phyloP scores from a whole-genome alignment of 805 yeast species.

The Yamadazyma sp. region DNA sequence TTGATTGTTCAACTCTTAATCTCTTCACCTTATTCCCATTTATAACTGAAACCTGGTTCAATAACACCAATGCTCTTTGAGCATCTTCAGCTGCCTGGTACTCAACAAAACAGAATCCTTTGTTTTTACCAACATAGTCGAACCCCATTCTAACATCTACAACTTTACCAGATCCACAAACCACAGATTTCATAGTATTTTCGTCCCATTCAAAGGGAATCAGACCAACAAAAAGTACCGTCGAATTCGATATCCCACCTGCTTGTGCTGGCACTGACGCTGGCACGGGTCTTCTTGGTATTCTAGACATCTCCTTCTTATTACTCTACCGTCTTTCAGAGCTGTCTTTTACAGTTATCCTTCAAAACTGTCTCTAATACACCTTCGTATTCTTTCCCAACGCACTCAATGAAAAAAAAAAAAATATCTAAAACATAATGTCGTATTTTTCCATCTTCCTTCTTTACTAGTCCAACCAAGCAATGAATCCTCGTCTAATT shows the following conservation, averaged over 20 bases:
- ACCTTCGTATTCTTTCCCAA: too few species aligned
- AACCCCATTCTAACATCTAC: conserved; percentile 63
- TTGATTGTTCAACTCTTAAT: conserved; percentile 56
- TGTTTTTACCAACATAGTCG: conserved; percentile 56
- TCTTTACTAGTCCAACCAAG: too few species aligned
- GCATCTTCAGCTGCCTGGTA: conserved; percentile 53
- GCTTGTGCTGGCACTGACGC: not conserved
- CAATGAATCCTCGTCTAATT: too few species aligned
- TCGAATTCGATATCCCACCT: conserved; percentile 26
- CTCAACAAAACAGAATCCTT: conserved; percentile 68
- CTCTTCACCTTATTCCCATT: conserved; percentile 39
- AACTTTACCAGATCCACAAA: conserved; percentile 71
- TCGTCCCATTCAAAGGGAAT: conserved; percentile 74
- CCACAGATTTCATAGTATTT: conserved; percentile 55
- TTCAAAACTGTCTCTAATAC: too few species aligned
- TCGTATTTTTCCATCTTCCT: too few species aligned
- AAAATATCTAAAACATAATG: too few species aligned
- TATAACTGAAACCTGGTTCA: conserved; percentile 42
- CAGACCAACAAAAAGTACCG: conserved; percentile 57
- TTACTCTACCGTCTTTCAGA: too few species aligned
- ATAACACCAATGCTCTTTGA: conserved; percentile 40
- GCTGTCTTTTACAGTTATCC: too few species aligned
- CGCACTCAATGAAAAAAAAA: too few species aligned
- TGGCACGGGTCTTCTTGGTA: too few species aligned
- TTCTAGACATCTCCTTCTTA: not conserved